These are phyloP conservation scores for Murraya koenigii DNA, from an alignment of 345 rosid species.

Conservation along the genomic window DNA sequence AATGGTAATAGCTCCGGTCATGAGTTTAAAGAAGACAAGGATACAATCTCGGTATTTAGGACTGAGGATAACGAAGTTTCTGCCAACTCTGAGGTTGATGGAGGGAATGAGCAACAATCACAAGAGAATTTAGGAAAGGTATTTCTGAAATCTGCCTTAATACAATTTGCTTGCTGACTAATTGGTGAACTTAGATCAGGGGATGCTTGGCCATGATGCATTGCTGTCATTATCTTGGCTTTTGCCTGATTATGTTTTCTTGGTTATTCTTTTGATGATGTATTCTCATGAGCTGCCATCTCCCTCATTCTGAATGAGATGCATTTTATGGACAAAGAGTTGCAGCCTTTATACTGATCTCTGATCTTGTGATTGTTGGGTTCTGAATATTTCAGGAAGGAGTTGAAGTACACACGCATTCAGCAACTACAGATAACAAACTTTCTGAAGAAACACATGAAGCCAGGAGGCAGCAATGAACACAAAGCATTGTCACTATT, in stretches of 20 bases:
- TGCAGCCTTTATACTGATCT: neutral
- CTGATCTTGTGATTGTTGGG: neutral
- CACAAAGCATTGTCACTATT: neutral
- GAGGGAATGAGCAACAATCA: conserved; percentile 25
- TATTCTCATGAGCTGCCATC: neutral
- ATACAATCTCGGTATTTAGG: conserved; percentile 9
- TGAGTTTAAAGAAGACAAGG: conserved; percentile 30
- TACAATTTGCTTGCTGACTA: neutral
- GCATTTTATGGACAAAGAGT: neutral
- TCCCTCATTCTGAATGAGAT: neutral
- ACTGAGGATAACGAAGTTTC: conserved; percentile 29
- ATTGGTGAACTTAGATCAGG: neutral
- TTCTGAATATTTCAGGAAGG: conserved; percentile 19
- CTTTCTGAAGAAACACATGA: conserved; percentile 12
- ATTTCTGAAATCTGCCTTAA: neutral
- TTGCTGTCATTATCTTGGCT: neutral
- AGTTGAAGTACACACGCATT: conserved; percentile 5
- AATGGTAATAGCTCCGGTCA: conserved; percentile 42
- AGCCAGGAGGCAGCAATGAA: conserved; percentile 21
- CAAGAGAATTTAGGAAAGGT: conserved; percentile 25
- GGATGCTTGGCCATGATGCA: neutral
- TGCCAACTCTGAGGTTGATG: conserved; percentile 21
- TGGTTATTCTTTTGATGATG: neutral
- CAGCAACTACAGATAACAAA: conserved; percentile 20
- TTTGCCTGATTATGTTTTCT: neutral